A percentile compares a stretch with the other conserved stretches of the same genome.
Evolutionary conservation across 1,139 yeast species (phyloP).

Genomic region (Scheffersomyces stambukii): DNA sequence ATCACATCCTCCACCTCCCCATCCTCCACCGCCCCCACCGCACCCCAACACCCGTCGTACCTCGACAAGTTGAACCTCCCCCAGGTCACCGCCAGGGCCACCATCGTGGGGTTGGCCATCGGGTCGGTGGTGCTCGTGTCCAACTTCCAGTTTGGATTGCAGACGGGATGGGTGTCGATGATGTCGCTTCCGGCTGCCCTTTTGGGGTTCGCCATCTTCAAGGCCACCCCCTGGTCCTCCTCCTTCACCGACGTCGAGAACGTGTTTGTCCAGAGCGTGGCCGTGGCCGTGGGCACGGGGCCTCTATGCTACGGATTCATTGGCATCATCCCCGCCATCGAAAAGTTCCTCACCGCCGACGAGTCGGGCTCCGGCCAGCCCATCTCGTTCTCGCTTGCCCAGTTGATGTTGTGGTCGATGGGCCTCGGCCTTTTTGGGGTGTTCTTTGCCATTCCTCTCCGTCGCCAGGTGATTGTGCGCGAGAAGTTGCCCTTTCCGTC

Average conservation of each 20-base stretch:
- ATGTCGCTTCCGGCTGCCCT: constrained; percentile 97
- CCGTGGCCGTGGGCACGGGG: constrained; percentile 97
- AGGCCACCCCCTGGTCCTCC: constrained; percentile 40
- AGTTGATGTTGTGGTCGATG: constrained; percentile 73
- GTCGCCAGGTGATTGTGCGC: constrained; percentile 78
- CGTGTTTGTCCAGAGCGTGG: constrained; percentile 85
- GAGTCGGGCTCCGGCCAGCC: constrained; percentile 64
- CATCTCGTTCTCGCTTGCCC: constrained; percentile 35
- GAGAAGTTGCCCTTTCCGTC: constrained; percentile 91
- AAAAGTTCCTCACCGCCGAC: constrained; percentile 71
- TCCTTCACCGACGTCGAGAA: constrained; percentile 87
- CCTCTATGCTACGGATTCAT: constrained; percentile 93
- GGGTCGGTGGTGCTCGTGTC: constrained; percentile 82
- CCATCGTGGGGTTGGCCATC: constrained; percentile 66
- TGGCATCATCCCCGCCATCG: constrained; percentile 96
- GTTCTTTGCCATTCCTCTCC: constrained; percentile 84
- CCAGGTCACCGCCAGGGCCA: constrained; percentile 71
- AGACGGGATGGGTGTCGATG: constrained; percentile 99
- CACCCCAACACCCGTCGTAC: constrained; percentile 1
- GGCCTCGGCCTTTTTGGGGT: constrained; percentile 94
- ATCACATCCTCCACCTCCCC: neutral
- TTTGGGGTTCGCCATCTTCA: constrained; percentile 79
- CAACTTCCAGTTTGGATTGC: constrained; percentile 93
- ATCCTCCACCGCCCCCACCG: neutral
- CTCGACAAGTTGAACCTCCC: constrained; percentile 37